phyloP scores from a whole-genome alignment of 345 rosid species.

The Viola odorata region DNA sequence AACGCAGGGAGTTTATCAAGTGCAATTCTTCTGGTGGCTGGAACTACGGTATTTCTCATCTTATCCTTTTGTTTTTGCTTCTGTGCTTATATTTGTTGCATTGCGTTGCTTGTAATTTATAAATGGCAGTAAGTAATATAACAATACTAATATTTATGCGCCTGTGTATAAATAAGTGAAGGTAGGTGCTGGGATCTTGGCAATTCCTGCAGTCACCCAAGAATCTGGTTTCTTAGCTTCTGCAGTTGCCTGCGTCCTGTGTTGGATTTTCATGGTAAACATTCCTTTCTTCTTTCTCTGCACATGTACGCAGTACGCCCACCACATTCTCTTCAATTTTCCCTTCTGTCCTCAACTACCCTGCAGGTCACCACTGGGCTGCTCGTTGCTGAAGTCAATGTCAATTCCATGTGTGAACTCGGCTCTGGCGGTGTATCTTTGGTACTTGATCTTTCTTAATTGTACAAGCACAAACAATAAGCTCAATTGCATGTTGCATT shows the following conservation, averaged over 20 bases:
- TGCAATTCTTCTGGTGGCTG: conserved; percentile 78
- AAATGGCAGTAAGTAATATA: neutral
- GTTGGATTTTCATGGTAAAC: conserved; percentile 80
- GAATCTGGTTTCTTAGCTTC: conserved; percentile 86
- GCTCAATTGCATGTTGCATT: neutral
- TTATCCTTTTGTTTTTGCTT: neutral
- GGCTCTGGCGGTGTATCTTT: conserved; percentile 94
- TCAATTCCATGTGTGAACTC: conserved; percentile 81
- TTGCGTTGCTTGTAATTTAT: neutral
- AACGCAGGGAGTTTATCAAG: conserved; percentile 78
- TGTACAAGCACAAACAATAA: too few species aligned
- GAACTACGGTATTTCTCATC: conserved; percentile 56
- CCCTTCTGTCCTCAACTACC: neutral
- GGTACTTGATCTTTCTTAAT: conserved; percentile 46
- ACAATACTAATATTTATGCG: neutral
- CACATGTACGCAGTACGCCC: too few species aligned
- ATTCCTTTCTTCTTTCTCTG: too few species aligned
- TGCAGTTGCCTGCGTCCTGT: conserved; percentile 60
- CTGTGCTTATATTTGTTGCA: neutral
- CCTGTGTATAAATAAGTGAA: conserved; percentile 15
- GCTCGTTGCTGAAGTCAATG: conserved; percentile 87
- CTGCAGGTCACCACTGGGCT: conserved; percentile 79
- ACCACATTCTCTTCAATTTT: neutral
- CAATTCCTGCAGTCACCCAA: conserved; percentile 89
- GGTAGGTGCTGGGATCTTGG: conserved; percentile 96